Conservation (phyloP, 1,139 yeast species). For the Yamadazyma membranifaciens region DNA sequence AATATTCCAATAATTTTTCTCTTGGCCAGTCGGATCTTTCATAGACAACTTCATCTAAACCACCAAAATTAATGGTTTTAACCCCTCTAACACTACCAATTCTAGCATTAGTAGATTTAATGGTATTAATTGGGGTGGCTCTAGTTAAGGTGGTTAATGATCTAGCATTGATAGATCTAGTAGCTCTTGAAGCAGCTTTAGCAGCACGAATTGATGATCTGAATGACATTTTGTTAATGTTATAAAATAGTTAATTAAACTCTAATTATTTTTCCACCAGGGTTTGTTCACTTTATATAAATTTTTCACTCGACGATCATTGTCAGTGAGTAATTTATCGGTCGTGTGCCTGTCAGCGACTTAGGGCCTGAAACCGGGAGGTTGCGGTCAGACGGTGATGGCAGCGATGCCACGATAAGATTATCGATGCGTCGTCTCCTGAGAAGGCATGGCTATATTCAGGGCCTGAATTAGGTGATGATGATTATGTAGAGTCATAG, state of each 20-base stretch:
- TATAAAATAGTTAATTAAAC: background rate
- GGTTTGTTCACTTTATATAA: conserved; percentile 3
- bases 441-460: background rate
- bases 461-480: conserved; percentile 4
- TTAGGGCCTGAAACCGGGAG: conserved; percentile 4
- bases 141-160: conserved; percentile 64
- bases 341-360: conserved; percentile 3
- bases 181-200: conserved; percentile 54
- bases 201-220: conserved; percentile 66
- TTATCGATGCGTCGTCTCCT: too few relatives aligned
- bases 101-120: conserved; percentile 41
- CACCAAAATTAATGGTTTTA: conserved; percentile 96
- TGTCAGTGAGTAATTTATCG: conserved; percentile 3
- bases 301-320: conserved; percentile 5
- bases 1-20: conserved; percentile 92
- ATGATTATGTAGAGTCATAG: background rate
- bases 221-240: conserved; percentile 45
- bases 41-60: conserved; percentile 91
- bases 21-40: conserved; percentile 99
- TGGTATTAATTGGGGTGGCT: conserved; percentile 22
- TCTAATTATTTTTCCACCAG: background rate
- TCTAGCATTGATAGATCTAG: conserved; percentile 60
- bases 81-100: conserved; percentile 70
- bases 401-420: too few relatives aligned
- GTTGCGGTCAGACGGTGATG: conserved; percentile 6